Evolutionary conservation across 306 rosid genomes (phyloP).

Genomic region (Cucumis hystrix): DNA sequence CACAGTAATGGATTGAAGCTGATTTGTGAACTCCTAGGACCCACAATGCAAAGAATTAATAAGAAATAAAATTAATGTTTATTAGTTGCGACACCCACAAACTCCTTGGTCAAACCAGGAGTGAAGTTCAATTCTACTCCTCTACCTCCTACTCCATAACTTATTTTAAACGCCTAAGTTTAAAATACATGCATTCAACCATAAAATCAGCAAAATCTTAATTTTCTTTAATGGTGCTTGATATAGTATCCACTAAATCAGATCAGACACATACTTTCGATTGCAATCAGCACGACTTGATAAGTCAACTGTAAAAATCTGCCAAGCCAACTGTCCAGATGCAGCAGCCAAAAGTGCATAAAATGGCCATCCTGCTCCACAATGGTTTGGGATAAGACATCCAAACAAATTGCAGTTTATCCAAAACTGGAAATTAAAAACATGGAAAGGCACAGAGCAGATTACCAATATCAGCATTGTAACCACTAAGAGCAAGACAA

Average conservation of each 20-base stretch:
- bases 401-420: background rate
- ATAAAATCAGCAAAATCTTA: background rate
- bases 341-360: conserved; percentile 64
- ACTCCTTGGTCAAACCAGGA: too few relatives aligned
- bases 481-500: conserved; percentile 66
- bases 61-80: too few relatives aligned
- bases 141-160: background rate
- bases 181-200: background rate
- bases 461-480: conserved; percentile 65
- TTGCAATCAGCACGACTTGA: conserved; percentile 74
- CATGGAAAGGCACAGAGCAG: background rate
- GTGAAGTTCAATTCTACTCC: too few relatives aligned
- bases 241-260: background rate
- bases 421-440: background rate
- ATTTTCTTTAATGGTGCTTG: background rate
- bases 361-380: conserved; percentile 70
- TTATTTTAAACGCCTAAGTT: background rate
- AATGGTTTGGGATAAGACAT: conserved; percentile 2
- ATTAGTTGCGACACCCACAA: too few relatives aligned
- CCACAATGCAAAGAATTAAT: too few relatives aligned
- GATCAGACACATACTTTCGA: conserved; percentile 41
- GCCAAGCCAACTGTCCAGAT: conserved; percentile 83
- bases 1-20: background rate
- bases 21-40: background rate
- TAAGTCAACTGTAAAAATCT: conserved; percentile 61